Evolutionary conservation across 345 rosid species (phyloP), one percentile per base, ranked within the genome.

Genomic region (Rhizophora mangle): DNA sequence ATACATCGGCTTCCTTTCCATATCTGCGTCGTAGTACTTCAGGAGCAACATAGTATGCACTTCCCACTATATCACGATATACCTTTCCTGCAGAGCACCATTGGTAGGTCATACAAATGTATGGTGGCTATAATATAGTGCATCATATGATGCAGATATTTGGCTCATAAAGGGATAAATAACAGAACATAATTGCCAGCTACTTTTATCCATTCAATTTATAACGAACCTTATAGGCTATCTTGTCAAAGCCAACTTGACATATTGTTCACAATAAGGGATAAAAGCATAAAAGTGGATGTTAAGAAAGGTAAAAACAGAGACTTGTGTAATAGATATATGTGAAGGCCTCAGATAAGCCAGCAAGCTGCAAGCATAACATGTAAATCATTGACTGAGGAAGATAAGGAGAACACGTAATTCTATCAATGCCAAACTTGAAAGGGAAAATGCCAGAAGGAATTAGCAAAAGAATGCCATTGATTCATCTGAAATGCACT

Each of bases 21-120:
- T 76, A 76, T 64, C 63, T 70, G 59, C 79, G 79, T 5, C 74
- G 62, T 46, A 76, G 11, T 18, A 74, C 78, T 63, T 74, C 78
- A 34, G 78, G 78, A 43, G 78, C 78, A 55, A 74, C 72, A 68
- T 74, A 74, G 26, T 74, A 74, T 2, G 78, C 78, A 68, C 78
- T 74, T 46, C 78, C 78, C 34, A 74, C 78, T 29, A 74, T 68
- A 34, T 74, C 78, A 2, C 79, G 70, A 57, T 70, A 76, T 4
- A 67, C 61, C 37, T 76, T 76, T 20, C 79, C 79, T 76, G 75
- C 31, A 53, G 16, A 26, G 56, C 56, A 58, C 11, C 31, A 57
- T 32, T 47, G 5, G 13, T 32, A 49, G 20, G 22, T 47, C 47
- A 72, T 2, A 27, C 34, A 8, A 46, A n/a, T 8, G 22, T 1